Base-by-base conservation (phyloP, 179 eudicot genomes). In the Actinidia arguta region DNA sequence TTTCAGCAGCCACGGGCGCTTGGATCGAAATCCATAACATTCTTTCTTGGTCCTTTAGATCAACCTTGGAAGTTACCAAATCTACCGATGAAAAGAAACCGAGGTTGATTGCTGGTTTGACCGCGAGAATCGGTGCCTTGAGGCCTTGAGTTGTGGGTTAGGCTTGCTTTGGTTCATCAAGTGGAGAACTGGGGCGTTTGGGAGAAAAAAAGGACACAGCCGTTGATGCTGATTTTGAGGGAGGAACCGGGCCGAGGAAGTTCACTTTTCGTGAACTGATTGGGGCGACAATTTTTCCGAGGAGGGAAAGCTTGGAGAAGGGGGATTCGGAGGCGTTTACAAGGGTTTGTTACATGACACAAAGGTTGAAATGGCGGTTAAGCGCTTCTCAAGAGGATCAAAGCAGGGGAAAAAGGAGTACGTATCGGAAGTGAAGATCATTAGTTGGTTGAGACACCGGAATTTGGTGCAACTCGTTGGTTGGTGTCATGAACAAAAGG, bases 21-120 rank as follows among this genome's bases (percentile, higher is more conserved):
- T 39, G 54, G 82, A 9, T 42, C 12, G 94, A 91, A 62, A 58
- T 81, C 66, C 91, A 90, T 24, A 75, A 47, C 31, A 83, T 91
- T 13, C 55, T 82, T 36, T 86, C 92, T 36, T 90, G 94, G 94
- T 73, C 46, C 25, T 91, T 91, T 73, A 78, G 20, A 64, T 91
- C 94, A 31, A 84, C 85, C 18, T 85, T 90, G 46, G 85, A 68
- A 75, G 25, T 5, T 31, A 31, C 36, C 36, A 31, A 31, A 31
- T 31, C 36, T 31, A 31, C 36, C 36, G 36, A 22, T 5, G 50
- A 56, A 16, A 36, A 0, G 6, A 66, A 46, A 24, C 27, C 8
- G 12, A n/a, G 20, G 17, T 31, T 77, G 78, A 36, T 51, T 4
- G 78, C 64, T 50, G 87, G 84, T 24, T 8, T 85, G 50, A 50